phyloP scores from a whole-genome alignment of 2,329 filamentous ascomycete species.

The Nothophoma quercina region DNA sequence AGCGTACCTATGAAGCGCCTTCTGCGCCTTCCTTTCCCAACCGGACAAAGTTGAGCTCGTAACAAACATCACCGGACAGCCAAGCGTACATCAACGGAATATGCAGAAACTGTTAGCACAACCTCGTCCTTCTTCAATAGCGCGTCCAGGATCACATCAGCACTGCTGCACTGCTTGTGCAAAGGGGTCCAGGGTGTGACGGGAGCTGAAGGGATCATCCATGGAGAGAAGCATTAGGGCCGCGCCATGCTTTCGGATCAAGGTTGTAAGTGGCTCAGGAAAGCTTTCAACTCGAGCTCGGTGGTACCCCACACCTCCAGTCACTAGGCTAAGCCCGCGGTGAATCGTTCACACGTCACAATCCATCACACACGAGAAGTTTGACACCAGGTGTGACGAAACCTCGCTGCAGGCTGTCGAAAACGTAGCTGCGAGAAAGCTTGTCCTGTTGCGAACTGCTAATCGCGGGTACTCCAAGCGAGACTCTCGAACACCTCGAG shows the following conservation, averaged over 20 bases:
- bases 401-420: constrained; percentile 2
- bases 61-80: constrained; percentile 1
- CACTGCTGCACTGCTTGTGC: constrained; percentile 12
- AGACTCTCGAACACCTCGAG: neutral
- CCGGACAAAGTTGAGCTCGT: neutral
- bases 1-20: constrained; percentile 17
- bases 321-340: constrained; percentile 10
- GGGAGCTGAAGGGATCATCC: constrained; percentile 18
- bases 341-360: constrained; percentile 16
- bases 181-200: constrained; percentile 31
- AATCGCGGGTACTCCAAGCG: constrained; percentile 2
- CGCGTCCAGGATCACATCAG: constrained; percentile 1
- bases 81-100: neutral
- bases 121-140: constrained; percentile 2
- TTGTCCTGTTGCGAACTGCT: neutral
- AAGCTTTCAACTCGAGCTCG: constrained; percentile 18
- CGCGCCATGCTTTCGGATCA: constrained; percentile 24
- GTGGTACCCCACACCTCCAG: constrained; percentile 20
- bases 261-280: constrained; percentile 27
- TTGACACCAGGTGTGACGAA: constrained; percentile 8
- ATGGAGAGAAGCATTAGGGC: constrained; percentile 18
- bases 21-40: constrained; percentile 5
- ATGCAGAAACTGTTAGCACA: constrained; percentile 8
- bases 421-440: neutral
- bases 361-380: neutral